Conservation (phyloP, 495 filamentous ascomycete species). For the Cercophora newfieldiana region DNA sequence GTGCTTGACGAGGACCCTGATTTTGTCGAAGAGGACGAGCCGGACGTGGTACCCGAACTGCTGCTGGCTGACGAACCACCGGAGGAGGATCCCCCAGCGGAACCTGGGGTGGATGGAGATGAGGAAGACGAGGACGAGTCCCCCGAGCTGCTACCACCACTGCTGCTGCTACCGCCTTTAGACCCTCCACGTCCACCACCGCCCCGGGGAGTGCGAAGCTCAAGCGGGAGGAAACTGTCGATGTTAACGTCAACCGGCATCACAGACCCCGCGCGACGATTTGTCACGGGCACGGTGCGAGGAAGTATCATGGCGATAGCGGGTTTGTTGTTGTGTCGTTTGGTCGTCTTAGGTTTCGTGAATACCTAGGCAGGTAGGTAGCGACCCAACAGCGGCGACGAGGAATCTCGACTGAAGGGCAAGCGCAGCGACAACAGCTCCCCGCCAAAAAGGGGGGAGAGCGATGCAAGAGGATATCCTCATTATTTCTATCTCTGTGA, state of each 20-base stretch:
- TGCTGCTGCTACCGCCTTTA: neutral
- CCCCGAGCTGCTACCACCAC: neutral
- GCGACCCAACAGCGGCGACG: neutral
- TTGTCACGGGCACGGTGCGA: neutral
- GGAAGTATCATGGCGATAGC: neutral
- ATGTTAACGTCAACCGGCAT: neutral
- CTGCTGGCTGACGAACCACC: neutral
- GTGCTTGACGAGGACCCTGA: neutral
- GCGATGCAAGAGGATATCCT: neutral
- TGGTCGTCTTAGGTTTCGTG: no score
- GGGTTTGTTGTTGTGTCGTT: no score
- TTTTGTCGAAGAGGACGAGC: neutral
- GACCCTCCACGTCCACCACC: neutral
- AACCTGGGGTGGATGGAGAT: neutral
- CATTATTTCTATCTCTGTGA: neutral
- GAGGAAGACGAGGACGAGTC: neutral
- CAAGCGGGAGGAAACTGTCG: neutral
- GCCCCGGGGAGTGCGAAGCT: neutral
- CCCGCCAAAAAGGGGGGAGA: neutral
- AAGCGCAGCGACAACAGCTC: neutral
- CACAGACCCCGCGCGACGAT: neutral
- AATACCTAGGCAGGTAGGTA: no score
- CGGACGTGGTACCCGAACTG: neutral
- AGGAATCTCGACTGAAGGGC: no score
- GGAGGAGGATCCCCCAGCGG: neutral